Evolutionary conservation across 2,329 filamentous ascomycete genomes (phyloP), one percentile per base, ranked within the genome.

Genomic region (Colletotrichum theobromicola): DNA sequence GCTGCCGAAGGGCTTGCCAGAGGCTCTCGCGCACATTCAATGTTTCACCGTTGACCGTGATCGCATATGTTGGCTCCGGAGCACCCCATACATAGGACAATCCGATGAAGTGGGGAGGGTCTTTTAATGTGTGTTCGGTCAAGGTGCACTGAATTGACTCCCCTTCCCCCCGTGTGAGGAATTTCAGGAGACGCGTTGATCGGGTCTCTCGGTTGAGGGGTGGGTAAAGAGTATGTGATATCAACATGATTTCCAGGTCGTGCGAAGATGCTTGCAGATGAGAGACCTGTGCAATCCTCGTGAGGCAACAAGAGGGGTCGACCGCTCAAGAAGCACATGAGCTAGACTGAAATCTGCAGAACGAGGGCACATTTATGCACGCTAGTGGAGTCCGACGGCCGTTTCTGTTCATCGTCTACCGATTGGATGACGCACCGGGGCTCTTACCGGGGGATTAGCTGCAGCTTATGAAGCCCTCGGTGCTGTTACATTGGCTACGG

Each of bases 51-150:
- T 66, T 66, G 6, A 75, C 55, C 0, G n/a, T 8, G 6, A 70
- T 64, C 3, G 46, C 35, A 37, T 70, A 28, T 4, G 21, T 42
- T 21, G 57, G 66, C 13, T 63, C 50, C 12, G 77, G 68, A 4
- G 69, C 64, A 7, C 77, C 78, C 78, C 78, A 80, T 2, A 77
- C 79, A 60, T 80, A 80, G 1, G 79, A 80, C 12, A 80, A 46
- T n/a, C 76, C 77, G 21, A 77, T 72, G 66, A 78, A 81, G 5
- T 63, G 65, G 2, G 78, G 78, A 21, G 67, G 61, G 2, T 63
- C 65, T 15, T 72, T 46, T 2, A 69, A 10, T 10, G 65, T 15
- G 26, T 64, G 58, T 26, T n/a, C n/a, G 0, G 58, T 46, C 9
- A 69, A 37, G 13, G 46, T 58, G 32, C 65, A 58, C 6, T 12